A percentile compares a stretch with the other conserved stretches of the same genome.
These are phyloP conservation scores for Blastocladiella emersonii DNA, from an alignment of 371 early-diverging fungal genomes.

Conservation along the genomic window DNA sequence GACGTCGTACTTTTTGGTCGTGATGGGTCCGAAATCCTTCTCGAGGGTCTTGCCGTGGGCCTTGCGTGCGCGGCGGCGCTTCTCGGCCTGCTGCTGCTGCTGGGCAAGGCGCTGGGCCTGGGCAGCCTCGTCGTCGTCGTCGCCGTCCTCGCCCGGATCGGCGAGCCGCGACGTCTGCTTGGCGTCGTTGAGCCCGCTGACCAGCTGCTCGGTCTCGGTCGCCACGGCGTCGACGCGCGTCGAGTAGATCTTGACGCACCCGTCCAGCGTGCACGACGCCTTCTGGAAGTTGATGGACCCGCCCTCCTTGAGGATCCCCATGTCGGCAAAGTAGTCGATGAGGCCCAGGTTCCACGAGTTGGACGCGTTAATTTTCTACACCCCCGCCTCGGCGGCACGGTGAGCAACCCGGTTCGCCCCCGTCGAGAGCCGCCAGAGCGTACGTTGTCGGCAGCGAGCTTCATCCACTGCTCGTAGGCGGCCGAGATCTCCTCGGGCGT, in stretches of 20 bases:
- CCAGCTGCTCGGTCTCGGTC: conserved; percentile 82
- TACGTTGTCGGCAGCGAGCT: conserved; percentile 93
- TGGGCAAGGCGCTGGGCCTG: conserved; percentile 14
- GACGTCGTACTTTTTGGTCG: conserved; percentile 73
- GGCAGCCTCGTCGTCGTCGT: conserved; percentile 25
- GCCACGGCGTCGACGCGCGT: conserved; percentile 97
- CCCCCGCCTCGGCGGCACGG: too few species aligned
- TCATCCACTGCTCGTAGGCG: conserved; percentile 92
- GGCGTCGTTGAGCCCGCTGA: conserved; percentile 63
- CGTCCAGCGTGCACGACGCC: conserved; percentile 97
- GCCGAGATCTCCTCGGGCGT: conserved; percentile 7
- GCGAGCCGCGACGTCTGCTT: conserved; percentile 8
- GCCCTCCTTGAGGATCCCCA: conserved; percentile 84
- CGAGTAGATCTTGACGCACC: conserved; percentile 97
- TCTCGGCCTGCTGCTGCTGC: too few species aligned
- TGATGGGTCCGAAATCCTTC: conserved; percentile 60
- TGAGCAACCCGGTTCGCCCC: neutral
- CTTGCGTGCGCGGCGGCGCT: neutral
- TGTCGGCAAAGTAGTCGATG: conserved; percentile 96
- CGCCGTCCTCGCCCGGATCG: conserved; percentile 23
- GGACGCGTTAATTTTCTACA: conserved; percentile 89
- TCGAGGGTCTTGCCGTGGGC: conserved; percentile 52
- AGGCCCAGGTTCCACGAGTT: conserved; percentile 97
- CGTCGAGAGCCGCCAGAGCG: neutral
- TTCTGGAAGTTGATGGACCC: conserved; percentile 98